Percentiles rank a stretch among this genome's conserved stretches.
Conservation (phyloP, 768 basidiomycete species). For the Lentinula sp. region DNA sequence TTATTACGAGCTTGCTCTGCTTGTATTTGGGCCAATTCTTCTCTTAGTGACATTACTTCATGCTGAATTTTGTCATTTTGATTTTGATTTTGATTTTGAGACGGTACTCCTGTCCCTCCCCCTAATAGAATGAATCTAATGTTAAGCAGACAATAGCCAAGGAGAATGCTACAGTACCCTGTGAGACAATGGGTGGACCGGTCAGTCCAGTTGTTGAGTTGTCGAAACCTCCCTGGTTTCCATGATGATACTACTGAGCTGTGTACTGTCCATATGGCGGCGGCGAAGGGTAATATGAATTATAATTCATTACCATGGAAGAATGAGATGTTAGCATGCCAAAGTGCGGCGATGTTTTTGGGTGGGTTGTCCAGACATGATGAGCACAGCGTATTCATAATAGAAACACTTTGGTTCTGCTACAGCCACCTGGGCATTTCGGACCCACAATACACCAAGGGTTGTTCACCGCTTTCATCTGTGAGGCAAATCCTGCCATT, state of each 20-base stretch:
- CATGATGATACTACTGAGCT: background rate
- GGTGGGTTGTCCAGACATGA: background rate
- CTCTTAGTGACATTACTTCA: background rate
- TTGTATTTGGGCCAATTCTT: background rate
- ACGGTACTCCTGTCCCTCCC: background rate
- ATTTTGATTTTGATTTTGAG: background rate
- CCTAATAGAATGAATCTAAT: background rate
- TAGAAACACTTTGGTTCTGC: too few species aligned
- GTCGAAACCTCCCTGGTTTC: background rate
- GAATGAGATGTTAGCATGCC: background rate
- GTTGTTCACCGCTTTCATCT: too few species aligned
- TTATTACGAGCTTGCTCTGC: background rate
- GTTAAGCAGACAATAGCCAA: background rate
- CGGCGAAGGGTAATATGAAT: background rate
- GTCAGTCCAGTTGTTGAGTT: background rate
- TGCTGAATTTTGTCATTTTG: background rate
- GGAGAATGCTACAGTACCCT: background rate
- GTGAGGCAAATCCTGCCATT: background rate
- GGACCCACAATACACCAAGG: background rate
- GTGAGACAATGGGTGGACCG: background rate
- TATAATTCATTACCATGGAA: background rate
- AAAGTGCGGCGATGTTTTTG: background rate
- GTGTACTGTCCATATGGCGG: background rate
- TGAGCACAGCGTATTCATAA: background rate
- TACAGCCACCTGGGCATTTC: background rate